A percentile compares a stretch with the other conserved stretches of the same genome.
Conservation (phyloP, 1,139 yeast genomes). For the Suhomyces guaymorum region DNA sequence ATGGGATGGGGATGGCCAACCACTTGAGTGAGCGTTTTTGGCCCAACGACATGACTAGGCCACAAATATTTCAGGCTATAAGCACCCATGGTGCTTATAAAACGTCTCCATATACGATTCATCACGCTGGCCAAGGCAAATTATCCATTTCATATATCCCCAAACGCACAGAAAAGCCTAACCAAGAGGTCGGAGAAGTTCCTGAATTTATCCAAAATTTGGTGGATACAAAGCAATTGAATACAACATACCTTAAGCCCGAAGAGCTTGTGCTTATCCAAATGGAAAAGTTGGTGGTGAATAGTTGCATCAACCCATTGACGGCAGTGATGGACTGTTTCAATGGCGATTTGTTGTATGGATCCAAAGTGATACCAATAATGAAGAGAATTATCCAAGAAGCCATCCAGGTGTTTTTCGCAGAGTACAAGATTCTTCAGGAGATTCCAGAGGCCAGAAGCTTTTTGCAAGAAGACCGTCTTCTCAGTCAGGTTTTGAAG, state of each 20-base stretch:
- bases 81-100: conserved; percentile 78
- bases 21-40: conserved; percentile 55
- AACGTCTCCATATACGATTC: conserved; percentile 43
- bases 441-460: conserved; percentile 37
- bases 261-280: conserved; percentile 63
- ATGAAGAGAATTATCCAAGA: conserved; percentile 49
- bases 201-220: conserved; percentile 38
- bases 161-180: conserved; percentile 1
- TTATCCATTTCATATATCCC: conserved; percentile 48
- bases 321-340: conserved; percentile 67
- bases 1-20: conserved; percentile 72
- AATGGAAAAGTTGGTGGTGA: conserved; percentile 71
- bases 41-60: conserved; percentile 47
- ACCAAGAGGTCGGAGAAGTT: conserved; percentile 9
- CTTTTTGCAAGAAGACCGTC: conserved; percentile 41
- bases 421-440: conserved; percentile 35
- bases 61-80: conserved; percentile 69
- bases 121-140: conserved; percentile 70
- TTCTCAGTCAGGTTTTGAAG: conserved; percentile 49
- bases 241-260: conserved; percentile 48
- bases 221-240: conserved; percentile 34
- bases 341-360: conserved; percentile 65
- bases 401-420: conserved; percentile 40
- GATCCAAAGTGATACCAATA: conserved; percentile 31
- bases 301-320: conserved; percentile 74